These are phyloP conservation scores for Candida montana DNA, from an alignment of 805 yeast species.

Conservation along the genomic window DNA sequence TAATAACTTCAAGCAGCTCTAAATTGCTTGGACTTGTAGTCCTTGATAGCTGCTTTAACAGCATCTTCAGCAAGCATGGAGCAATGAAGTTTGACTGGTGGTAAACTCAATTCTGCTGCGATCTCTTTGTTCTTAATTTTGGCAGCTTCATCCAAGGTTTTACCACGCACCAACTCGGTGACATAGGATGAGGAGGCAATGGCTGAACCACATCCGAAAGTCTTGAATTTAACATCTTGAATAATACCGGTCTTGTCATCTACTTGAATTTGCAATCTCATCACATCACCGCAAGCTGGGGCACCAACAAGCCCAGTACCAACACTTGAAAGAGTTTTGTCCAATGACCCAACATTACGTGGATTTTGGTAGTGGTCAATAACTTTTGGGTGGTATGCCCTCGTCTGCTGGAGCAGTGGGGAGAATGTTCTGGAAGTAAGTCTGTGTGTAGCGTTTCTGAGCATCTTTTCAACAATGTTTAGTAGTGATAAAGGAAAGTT, in stretches of 20 bases:
- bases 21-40: slow-evolving; percentile 78
- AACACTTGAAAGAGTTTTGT: slow-evolving; percentile 67
- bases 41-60: slow-evolving; percentile 93
- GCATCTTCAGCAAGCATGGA: slow-evolving; percentile 99
- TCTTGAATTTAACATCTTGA: slow-evolving; percentile 93
- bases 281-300: slow-evolving; percentile 99
- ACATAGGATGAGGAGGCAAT: slow-evolving; percentile 94
- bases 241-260: slow-evolving; percentile 86
- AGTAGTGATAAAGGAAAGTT: too few relatives aligned
- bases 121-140: slow-evolving; percentile 89
- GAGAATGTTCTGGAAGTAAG: slow-evolving; percentile 12
- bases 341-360: slow-evolving; percentile 90
- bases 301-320: slow-evolving; percentile 99
- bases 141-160: slow-evolving; percentile 89
- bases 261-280: slow-evolving; percentile 94
- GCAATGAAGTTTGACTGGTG: slow-evolving; percentile 96
- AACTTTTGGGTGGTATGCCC: slow-evolving; percentile 83
- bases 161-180: slow-evolving; percentile 93
- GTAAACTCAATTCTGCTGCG: slow-evolving; percentile 89
- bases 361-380: slow-evolving; percentile 96
- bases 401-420: slow-evolving; percentile 24
- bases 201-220: slow-evolving; percentile 99
- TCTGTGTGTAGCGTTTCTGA: slow-evolving; percentile 18
- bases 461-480: slow-evolving; percentile 10
- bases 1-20: slow-evolving; percentile 9